Base-by-base conservation (phyloP, 2,329 filamentous ascomycete species). In the Botrytis fragariae region DNA sequence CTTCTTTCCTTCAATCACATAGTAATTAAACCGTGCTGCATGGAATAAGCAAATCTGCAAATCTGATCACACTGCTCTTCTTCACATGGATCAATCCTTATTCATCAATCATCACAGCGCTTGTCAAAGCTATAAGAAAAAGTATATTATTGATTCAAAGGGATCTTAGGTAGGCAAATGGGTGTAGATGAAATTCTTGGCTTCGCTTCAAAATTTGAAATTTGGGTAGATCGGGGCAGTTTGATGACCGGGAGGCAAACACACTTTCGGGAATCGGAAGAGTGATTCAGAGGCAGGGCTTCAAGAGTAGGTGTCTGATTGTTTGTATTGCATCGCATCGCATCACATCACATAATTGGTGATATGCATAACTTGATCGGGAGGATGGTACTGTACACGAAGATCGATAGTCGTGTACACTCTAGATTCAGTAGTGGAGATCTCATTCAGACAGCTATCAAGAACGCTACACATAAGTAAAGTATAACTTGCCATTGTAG, bases 61-160 rank as follows among this genome's bases (percentile, higher is more conserved):
- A 48, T 37, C 44, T 65, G 44, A 65, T 48, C 63, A 65, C 42
- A 54, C 18, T 68, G 64, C 64, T 45, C 64, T 68, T 54, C 64
- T 29, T 68, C 45, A 67, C 39, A 39, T 62, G 60, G 42, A n/a
- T 62, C 59, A 61, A 39, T 61, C 32, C 22, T 61, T 35, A 35
- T 45, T 22, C 20, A 65, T 48, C 32, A 9, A 35, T 32, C 63
- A 65, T 65, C 63, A 29, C 32, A 51, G 64, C 45, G 45, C 64
- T 51, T 67, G 63, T 51, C 63, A 67, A 67, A n/a, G 44, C 64
- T 62, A 57, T 22, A 22, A 44, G n/a, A 67, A 48, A 67, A 51
- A n/a, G 64, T 67, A 54, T 29, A 54, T 67, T 39, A 18, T 54
- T 54, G 64, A 51, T 29, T 12, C 64, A 25, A 29, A 67, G 45